Evolutionary conservation across 495 filamentous ascomycete species (phyloP).

Genomic region (Penicillium nucicola): DNA sequence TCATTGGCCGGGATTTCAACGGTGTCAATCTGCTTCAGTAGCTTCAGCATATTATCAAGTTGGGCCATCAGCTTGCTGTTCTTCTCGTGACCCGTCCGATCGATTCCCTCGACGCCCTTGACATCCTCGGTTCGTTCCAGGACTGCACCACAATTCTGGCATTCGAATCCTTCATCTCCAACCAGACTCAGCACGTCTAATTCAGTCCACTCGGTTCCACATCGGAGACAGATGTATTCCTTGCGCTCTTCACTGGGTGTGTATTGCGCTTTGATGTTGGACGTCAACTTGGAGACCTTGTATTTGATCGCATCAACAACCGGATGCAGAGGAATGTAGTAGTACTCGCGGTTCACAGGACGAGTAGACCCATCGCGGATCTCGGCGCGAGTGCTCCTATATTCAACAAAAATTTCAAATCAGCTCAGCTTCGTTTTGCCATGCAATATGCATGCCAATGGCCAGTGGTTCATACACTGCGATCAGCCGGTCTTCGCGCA

Average conservation of each 20-base stretch:
- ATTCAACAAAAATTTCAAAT: slow-evolving; percentile 6
- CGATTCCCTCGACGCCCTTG: slow-evolving; percentile 54
- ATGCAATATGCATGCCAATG: not conserved
- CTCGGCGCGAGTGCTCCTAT: slow-evolving; percentile 75
- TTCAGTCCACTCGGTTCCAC: slow-evolving; percentile 75
- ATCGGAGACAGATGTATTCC: slow-evolving; percentile 82
- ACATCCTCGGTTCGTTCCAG: slow-evolving; percentile 64
- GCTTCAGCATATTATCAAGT: slow-evolving; percentile 75
- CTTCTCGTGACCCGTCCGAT: slow-evolving; percentile 74
- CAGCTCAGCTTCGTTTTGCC: slow-evolving; percentile 5
- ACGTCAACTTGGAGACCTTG: slow-evolving; percentile 78
- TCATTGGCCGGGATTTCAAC: slow-evolving; percentile 79
- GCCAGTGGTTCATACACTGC: slow-evolving; percentile 56
- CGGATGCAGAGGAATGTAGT: slow-evolving; percentile 91
- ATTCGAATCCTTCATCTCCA: slow-evolving; percentile 67
- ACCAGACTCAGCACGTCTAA: slow-evolving; percentile 78
- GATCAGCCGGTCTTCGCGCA: slow-evolving; percentile 83
- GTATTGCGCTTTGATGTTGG: slow-evolving; percentile 76
- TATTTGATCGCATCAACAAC: slow-evolving; percentile 97
- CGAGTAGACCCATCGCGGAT: slow-evolving; percentile 75
- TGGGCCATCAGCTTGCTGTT: slow-evolving; percentile 84
- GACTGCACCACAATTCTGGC: slow-evolving; percentile 72
- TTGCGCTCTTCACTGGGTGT: slow-evolving; percentile 81
- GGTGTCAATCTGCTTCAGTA: slow-evolving; percentile 83
- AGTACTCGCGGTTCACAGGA: slow-evolving; percentile 83